Evolutionary conservation across 768 basidiomycete genomes (phyloP), one percentile per base, ranked within the genome.

Genomic region (Boletus insuetus): DNA sequence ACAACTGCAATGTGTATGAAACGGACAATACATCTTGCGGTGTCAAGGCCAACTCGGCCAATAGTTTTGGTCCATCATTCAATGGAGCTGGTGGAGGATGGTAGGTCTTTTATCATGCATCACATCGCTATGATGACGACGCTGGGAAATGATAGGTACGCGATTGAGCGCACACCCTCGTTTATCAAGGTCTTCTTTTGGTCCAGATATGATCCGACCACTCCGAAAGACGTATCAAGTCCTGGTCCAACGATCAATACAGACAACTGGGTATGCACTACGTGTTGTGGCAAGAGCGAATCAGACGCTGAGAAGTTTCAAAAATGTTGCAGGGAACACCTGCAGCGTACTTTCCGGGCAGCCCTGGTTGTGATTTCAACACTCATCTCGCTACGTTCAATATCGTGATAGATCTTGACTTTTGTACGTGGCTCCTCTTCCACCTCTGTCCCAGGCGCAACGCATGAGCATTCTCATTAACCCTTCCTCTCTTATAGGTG

Each of bases 341-440:
- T 4, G 62, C 68, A 1, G 88, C 86, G 3, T 76, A 76, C 60
- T 90, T 87, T 72, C 86, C 86, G 17, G 52, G 60, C 11, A 77
- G 74, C 61, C 78, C 73, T 3, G 69, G 74, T 47, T 91, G 88
- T 64, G 71, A 85, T 56, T 76, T 91, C 43, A 56, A 73, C 45
- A 70, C 74, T 46, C 72, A 83, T 53, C 83, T 89, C 60, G 72
- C 77, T 11, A 57, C 74, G 1, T 79, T 87, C 63, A 83, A 82
- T 56, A 87, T 88, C 53, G 73, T 88, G 57, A 84, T 90, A 60
- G 83, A 89, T 60, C 62, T 68, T 11, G 64, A 65, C 38, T 69
- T 68, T 43, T 70, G 67, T 68, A 22, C 8, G 69, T 56, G 29
- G 12, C 29, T 19, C 13, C 37, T 52, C 10, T 9, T 11, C 17